These are phyloP conservation scores for Acorus calamus DNA, from an alignment of 106 monocot species.

Conservation along the genomic window DNA sequence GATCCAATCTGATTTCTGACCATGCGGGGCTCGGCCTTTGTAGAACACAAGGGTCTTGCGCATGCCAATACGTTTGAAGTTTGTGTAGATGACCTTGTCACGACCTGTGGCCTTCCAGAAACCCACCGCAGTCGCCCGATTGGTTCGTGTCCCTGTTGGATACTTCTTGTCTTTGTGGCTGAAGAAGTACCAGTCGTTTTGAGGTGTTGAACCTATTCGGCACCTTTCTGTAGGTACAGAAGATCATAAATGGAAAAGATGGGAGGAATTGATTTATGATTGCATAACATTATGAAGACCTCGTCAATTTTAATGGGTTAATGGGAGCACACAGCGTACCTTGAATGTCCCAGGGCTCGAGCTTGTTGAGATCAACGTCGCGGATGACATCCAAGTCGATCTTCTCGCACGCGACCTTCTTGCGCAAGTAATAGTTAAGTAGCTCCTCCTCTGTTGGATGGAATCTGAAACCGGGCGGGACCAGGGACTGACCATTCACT, in stretches of 20 bases:
- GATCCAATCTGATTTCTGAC: conserved; percentile 98
- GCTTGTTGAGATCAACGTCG: conserved; percentile 93
- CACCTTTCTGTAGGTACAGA: conserved; percentile 51
- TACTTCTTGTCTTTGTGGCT: conserved; percentile 99
- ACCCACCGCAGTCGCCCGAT: conserved; percentile 83
- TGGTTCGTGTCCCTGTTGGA: conserved; percentile 85
- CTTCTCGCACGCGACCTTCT: conserved; percentile 74
- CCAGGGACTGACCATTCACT: conserved; percentile 72
- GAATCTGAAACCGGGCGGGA: conserved; percentile 91
- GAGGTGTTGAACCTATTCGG: conserved; percentile 79
- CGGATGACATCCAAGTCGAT: conserved; percentile 84
- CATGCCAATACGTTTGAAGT: conserved; percentile 79
- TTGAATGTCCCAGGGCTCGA: conserved; percentile 97
- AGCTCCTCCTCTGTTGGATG: conserved; percentile 96
- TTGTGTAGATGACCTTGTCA: conserved; percentile 75
- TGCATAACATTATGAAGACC: too few relatives aligned
- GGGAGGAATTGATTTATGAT: too few relatives aligned
- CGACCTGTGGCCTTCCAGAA: conserved; percentile 99
- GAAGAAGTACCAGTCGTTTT: conserved; percentile 99
- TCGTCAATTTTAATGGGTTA: too few relatives aligned
- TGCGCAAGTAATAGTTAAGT: conserved; percentile 76
- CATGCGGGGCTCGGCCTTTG: conserved; percentile 83
- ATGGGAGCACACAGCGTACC: conserved; percentile 17
- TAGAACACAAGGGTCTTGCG: conserved; percentile 96
- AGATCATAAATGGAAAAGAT: too few relatives aligned